Base-by-base conservation (phyloP, 352 stramenopile species). In the Pythium phragmitis region DNA sequence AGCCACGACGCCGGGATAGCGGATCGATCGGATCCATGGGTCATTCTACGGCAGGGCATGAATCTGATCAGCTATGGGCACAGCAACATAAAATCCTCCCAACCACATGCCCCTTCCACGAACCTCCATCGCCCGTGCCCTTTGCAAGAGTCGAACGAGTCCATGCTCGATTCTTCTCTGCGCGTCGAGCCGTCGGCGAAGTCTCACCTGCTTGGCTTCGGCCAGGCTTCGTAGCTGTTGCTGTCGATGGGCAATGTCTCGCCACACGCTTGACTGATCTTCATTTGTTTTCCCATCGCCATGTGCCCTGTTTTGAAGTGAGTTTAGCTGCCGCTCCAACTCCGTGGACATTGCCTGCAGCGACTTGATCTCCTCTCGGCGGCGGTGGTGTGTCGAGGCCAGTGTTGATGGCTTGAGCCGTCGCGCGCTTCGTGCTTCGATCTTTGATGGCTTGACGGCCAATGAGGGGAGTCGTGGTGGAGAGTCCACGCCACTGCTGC, bases 371-470 rank as follows among this genome's bases (percentile, higher is more conserved):
- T 56, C 49, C 3, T 43, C 30, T 13, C 49, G 49, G 12, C 49
- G 49, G 30, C 49, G 49, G 3, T 33, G 30, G 49, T 56, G 30
- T 7, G 49, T 56, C 26, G 49, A 42, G 7, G 17, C 1, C n/a
- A 43, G 43, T 16, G 60, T 66, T 28, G 60, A 66, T 7, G 60
- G 60, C 50, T 66, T 60, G 39, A 66, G 60, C 49, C 54, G 47
- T 3, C 58, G 41, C 0, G 26, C 19, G 14, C 33, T 19, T 14
- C 39, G 12, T 7, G 39, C 39, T 46, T 46, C 13, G 39, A 46
- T n/a, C 36, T 17, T 48, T 23, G 8, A 34, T 4, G 45, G 45
- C 23, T 64, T 55, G 33, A 50, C 34, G 4, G 28, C 33, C 16
- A 46, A 3, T 11, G 13, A n/a, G 5, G 39, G 39, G 8, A 46